phyloP scores from a whole-genome alignment of 495 filamentous ascomycete genomes.

The Pseudomonodictys pantanalensis region DNA sequence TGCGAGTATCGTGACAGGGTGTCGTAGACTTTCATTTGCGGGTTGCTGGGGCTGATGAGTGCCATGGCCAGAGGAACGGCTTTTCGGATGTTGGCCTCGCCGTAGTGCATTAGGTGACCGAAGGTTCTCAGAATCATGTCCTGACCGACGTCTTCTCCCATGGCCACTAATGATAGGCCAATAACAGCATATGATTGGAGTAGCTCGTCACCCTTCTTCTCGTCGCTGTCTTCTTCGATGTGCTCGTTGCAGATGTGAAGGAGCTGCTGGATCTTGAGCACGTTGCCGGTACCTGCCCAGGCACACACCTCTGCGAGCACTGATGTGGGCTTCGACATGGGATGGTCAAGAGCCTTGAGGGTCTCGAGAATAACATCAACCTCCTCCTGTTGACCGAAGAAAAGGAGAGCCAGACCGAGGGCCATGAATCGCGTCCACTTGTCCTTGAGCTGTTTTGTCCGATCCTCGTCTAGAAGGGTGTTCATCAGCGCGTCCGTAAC shows the following conservation, averaged over 20 bases:
- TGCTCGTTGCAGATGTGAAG: conserved; percentile 97
- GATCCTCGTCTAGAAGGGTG: conserved; percentile 87
- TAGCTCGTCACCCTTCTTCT: conserved; percentile 89
- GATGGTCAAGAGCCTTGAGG: conserved; percentile 90
- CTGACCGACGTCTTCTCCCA: conserved; percentile 97
- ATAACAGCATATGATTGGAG: conserved; percentile 94
- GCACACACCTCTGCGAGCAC: conserved; percentile 94
- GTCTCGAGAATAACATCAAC: conserved; percentile 94
- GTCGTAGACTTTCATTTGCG: conserved; percentile 99
- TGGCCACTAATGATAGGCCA: conserved; percentile 88
- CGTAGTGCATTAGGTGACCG: conserved; percentile 98
- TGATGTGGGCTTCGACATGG: conserved; percentile 85
- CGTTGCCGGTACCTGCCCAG: conserved; percentile 95
- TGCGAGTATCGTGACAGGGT: conserved; percentile 97
- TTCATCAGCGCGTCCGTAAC: conserved; percentile 85
- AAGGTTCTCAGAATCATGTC: conserved; percentile 98
- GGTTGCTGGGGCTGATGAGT: conserved; percentile 92
- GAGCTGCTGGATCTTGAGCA: conserved; percentile 93
- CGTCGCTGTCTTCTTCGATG: conserved; percentile 84
- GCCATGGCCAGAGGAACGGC: conserved; percentile 98
- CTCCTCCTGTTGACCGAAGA: conserved; percentile 94
- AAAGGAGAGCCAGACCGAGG: conserved; percentile 88
- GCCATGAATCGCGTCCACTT: conserved; percentile 98
- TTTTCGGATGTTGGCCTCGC: conserved; percentile 92
- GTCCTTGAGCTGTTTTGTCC: conserved; percentile 81